Evolutionary conservation across 2,329 filamentous ascomycete species (phyloP).

Genomic region (Ophiocordyceps camponoti-rufipedis): DNA sequence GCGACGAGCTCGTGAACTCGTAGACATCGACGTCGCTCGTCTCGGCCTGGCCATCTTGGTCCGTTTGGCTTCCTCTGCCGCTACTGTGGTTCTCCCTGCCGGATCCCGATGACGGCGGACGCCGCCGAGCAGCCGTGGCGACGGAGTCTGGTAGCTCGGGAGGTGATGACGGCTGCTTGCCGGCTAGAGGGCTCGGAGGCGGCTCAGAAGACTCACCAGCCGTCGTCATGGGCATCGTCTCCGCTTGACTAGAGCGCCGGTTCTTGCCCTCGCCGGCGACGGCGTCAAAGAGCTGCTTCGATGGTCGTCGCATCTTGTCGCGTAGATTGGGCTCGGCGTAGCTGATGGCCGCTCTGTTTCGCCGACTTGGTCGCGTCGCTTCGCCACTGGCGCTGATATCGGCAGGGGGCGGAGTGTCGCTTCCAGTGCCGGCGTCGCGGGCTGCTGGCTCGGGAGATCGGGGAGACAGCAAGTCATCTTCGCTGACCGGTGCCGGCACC

Average conservation of each 20-base stretch:
- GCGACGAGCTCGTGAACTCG: constrained; percentile 33
- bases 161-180: constrained; percentile 14
- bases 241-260: constrained; percentile 20
- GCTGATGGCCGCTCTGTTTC: constrained; percentile 51
- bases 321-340: constrained; percentile 69
- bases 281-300: constrained; percentile 57
- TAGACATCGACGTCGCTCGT: constrained; percentile 27
- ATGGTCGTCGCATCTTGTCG: constrained; percentile 69
- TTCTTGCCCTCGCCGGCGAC: constrained; percentile 46
- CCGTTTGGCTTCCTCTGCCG: not conserved
- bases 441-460: constrained; percentile 28
- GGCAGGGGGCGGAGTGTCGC: constrained; percentile 41
- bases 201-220: constrained; percentile 1
- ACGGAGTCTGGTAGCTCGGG: constrained; percentile 14
- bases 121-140: constrained; percentile 21
- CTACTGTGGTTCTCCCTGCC: constrained; percentile 1
- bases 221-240: constrained; percentile 4
- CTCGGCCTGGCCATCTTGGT: no score
- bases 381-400: constrained; percentile 38
- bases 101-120: constrained; percentile 14
- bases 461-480: constrained; percentile 24
- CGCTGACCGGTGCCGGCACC: constrained; percentile 8
- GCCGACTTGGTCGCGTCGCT: constrained; percentile 44
- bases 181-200: constrained; percentile 22
- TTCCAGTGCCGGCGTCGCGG: constrained; percentile 13